Percentiles rank a stretch among this genome's conserved stretches.
Evolutionary conservation across 2,329 filamentous ascomycete genomes (phyloP).

Genomic region (Coniochaeta hoffmannii): DNA sequence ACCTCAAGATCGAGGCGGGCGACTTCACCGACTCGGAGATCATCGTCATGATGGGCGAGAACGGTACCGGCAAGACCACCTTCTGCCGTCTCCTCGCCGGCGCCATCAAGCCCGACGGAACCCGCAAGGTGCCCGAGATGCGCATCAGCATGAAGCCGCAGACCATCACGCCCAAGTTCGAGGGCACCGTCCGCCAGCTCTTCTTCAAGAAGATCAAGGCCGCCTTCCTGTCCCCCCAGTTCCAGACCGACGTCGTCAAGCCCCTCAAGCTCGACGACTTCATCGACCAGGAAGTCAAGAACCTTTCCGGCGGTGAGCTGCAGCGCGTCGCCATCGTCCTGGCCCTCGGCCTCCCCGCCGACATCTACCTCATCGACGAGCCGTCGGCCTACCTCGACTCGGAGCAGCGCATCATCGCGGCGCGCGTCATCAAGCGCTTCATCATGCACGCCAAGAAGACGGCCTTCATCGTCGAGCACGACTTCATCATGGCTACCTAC

Average conservation of each 20-base stretch:
- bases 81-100: constrained; percentile 96
- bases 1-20: constrained; percentile 72
- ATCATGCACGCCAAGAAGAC: constrained; percentile 99
- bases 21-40: constrained; percentile 97
- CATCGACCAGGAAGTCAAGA: constrained; percentile 99
- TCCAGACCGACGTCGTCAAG: constrained; percentile 99
- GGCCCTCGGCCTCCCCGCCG: constrained; percentile 88
- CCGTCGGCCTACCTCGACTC: constrained; percentile 96
- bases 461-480: constrained; percentile 98
- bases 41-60: constrained; percentile 99
- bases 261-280: constrained; percentile 99
- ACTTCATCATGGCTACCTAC: constrained; percentile 87
- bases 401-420: constrained; percentile 96
- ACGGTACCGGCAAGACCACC: constrained; percentile 97
- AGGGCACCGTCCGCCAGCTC: constrained; percentile 90
- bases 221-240: constrained; percentile 91
- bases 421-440: constrained; percentile 97
- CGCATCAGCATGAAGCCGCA: constrained; percentile 99
- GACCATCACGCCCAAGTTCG: constrained; percentile 97
- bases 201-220: constrained; percentile 99
- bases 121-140: constrained; percentile 77
- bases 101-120: constrained; percentile 81
- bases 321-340: constrained; percentile 98
- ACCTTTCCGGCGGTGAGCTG: constrained; percentile 97
- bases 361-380: constrained; percentile 98